phyloP scores from a whole-genome alignment of 2,329 filamentous ascomycete genomes.

The Trichoderma atroviride region DNA sequence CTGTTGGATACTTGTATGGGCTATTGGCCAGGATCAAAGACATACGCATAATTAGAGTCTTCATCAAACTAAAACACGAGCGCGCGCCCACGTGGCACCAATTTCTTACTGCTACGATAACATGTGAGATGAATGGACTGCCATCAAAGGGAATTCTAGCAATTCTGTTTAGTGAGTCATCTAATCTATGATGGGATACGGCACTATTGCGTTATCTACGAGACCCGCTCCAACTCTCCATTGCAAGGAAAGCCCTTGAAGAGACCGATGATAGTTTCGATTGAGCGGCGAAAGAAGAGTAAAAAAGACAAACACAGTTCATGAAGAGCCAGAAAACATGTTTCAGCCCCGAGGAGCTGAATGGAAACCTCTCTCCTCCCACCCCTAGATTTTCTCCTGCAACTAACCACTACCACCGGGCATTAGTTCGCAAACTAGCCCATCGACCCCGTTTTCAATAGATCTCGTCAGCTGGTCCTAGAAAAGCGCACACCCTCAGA shows the following conservation, averaged over 20 bases:
- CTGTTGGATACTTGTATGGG: not conserved
- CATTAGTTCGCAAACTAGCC: not conserved
- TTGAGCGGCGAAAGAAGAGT: not conserved
- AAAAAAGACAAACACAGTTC: not conserved
- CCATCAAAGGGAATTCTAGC: not conserved
- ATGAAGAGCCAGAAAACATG: not conserved
- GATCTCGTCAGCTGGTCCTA: slow-evolving; percentile 15
- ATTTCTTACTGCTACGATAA: not conserved
- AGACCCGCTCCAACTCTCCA: slow-evolving; percentile 6
- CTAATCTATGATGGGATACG: not conserved
- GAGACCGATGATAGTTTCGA: not conserved
- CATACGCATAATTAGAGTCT: not conserved
- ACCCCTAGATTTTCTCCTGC: not conserved
- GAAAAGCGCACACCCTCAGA: not conserved
- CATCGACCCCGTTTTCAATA: slow-evolving; percentile 16
- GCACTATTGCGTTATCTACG: slow-evolving; percentile 3
- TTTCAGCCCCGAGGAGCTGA: not conserved
- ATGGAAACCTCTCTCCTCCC: not conserved
- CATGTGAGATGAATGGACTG: not conserved
- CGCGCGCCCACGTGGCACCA: not conserved
- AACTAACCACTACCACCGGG: not conserved
- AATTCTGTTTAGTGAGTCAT: not conserved
- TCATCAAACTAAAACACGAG: not conserved
- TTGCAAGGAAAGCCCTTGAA: slow-evolving; percentile 9
- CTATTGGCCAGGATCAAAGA: not conserved